Evolutionary conservation across 768 basidiomycete species (phyloP).

Genomic region (Panus rudis): DNA sequence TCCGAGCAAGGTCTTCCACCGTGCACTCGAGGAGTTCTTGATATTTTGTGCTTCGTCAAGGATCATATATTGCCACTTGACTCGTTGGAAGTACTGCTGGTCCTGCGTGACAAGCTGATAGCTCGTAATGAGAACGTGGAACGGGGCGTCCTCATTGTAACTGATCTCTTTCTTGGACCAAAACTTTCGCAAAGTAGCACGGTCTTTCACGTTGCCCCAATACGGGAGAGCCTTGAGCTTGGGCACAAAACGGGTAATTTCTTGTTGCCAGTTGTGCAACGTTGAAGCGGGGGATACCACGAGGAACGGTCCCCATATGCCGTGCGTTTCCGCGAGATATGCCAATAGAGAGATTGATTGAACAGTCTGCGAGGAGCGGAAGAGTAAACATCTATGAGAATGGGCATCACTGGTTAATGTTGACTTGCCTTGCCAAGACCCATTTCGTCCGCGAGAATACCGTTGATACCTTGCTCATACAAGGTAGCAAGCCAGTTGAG

Average conservation of each 20-base stretch:
- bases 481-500: constrained; percentile 96
- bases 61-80: constrained; percentile 99
- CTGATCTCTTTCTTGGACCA: constrained; percentile 98
- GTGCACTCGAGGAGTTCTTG: constrained; percentile 91
- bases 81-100: constrained; percentile 94
- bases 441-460: constrained; percentile 99
- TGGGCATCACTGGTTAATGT: not conserved
- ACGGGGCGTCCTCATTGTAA: constrained; percentile 91
- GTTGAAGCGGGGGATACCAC: constrained; percentile 97
- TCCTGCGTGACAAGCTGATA: constrained; percentile 96
- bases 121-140: constrained; percentile 94
- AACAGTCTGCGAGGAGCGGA: constrained; percentile 65
- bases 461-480: constrained; percentile 99
- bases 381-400: not conserved
- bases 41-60: constrained; percentile 99
- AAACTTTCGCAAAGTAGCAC: constrained; percentile 88
- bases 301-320: constrained; percentile 99
- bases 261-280: constrained; percentile 99
- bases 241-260: constrained; percentile 93
- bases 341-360: constrained; percentile 96
- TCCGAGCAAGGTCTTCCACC: constrained; percentile 95
- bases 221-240: constrained; percentile 91
- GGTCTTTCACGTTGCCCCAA: constrained; percentile 97
- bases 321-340: constrained; percentile 93
- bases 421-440: constrained; percentile 73